phyloP scores from a whole-genome alignment of 2,329 filamentous ascomycete genomes.

The Phaeosphaeria sp. region DNA sequence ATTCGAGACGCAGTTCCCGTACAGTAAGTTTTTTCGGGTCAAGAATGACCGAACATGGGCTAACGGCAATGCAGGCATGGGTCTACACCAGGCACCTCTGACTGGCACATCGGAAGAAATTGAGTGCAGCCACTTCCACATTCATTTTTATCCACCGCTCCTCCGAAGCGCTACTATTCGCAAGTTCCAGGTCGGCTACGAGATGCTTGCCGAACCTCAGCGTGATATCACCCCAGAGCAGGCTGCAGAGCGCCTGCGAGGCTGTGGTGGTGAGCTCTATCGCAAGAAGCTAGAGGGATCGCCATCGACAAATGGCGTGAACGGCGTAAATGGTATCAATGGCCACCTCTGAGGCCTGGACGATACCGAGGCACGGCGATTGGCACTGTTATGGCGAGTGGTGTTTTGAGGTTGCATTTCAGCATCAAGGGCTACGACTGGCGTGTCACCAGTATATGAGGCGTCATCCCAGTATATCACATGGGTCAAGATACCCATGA shows the following conservation, averaged over 20 bases:
- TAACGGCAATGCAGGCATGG: constrained; percentile 68
- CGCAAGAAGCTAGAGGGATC: constrained; percentile 61
- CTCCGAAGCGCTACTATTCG: constrained; percentile 90
- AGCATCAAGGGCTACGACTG: constrained; percentile 2
- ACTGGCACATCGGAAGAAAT: constrained; percentile 82
- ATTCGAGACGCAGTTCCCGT: constrained; percentile 96
- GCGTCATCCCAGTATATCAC: background rate
- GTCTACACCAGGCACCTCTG: constrained; percentile 92
- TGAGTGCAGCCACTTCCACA: constrained; percentile 87
- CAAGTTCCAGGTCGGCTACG: constrained; percentile 96
- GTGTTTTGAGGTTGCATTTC: constrained; percentile 4
- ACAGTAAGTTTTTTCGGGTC: constrained; percentile 65
- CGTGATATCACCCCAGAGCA: constrained; percentile 98
- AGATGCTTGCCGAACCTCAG: constrained; percentile 97
- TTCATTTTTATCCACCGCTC: constrained; percentile 97
- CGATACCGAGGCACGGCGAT: background rate
- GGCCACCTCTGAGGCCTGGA: constrained; percentile 15
- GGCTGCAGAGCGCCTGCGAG: constrained; percentile 77
- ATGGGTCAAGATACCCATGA: constrained; percentile 1
- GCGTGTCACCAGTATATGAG: background rate
- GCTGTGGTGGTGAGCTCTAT: constrained; percentile 83
- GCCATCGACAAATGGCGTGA: constrained; percentile 21
- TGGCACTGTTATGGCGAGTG: background rate
- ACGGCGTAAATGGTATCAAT: constrained; percentile 21
- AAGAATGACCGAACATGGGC: background rate